Evolutionary conservation across 2,329 filamentous ascomycete genomes (phyloP).

Genomic region (Colletotrichum sp.): DNA sequence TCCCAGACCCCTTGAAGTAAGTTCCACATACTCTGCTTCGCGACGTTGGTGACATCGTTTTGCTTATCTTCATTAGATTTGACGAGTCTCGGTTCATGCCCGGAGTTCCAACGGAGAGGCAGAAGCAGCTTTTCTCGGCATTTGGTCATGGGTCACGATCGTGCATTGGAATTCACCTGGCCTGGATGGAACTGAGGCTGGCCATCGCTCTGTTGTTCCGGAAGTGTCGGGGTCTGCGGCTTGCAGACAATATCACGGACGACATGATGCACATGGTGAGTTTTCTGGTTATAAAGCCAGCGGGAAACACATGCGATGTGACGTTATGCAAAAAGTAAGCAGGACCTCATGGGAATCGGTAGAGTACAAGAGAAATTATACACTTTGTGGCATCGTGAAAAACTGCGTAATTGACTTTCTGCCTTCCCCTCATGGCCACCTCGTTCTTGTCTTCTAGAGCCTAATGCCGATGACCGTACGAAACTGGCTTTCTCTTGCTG

Average conservation of each 20-base stretch:
- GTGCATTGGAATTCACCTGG: constrained; percentile 63
- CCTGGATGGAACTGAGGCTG: constrained; percentile 59
- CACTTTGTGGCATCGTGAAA: not conserved
- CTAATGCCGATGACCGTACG: not conserved
- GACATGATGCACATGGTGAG: constrained; percentile 37
- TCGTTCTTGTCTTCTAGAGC: not conserved
- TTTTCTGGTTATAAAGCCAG: constrained; percentile 37
- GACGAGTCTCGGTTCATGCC: not conserved
- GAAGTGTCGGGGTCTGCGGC: constrained; percentile 41
- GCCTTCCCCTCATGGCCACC: not conserved
- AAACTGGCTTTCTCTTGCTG: not conserved
- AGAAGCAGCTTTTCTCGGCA: constrained; percentile 55
- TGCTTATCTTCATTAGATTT: not conserved
- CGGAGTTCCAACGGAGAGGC: constrained; percentile 27
- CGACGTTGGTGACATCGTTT: not conserved
- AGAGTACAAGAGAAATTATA: not conserved
- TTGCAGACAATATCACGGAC: constrained; percentile 37
- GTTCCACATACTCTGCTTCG: not conserved
- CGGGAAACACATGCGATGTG: constrained; percentile 34
- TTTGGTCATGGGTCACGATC: constrained; percentile 54
- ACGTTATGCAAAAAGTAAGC: not conserved
- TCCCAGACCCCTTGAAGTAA: constrained; percentile 39
- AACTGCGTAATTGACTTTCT: not conserved
- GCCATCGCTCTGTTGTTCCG: constrained; percentile 57
- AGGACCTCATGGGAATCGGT: not conserved